Conservation (phyloP, 164 flowering plant species). For the Berberis vulgaris region DNA sequence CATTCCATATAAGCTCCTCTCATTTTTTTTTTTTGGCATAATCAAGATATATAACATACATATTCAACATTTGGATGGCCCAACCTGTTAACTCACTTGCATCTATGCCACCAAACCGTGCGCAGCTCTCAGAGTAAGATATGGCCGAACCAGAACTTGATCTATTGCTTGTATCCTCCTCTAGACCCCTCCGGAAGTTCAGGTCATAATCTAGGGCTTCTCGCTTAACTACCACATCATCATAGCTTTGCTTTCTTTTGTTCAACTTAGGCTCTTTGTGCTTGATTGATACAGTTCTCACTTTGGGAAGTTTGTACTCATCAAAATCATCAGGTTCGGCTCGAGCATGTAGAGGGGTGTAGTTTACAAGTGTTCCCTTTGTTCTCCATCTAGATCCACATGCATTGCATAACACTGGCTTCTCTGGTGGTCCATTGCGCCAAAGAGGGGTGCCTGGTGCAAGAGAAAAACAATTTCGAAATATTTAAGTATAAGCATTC, state of each 20-base stretch:
- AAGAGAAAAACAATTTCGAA: too few relatives aligned
- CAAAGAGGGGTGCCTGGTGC: slow-evolving; percentile 76
- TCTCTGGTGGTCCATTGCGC: slow-evolving; percentile 92
- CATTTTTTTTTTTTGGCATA: too few relatives aligned
- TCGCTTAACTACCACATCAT: background rate
- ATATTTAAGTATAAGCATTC: too few relatives aligned
- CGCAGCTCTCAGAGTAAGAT: slow-evolving; percentile 84
- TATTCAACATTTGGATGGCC: background rate
- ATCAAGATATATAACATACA: too few relatives aligned
- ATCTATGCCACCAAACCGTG: slow-evolving; percentile 59
- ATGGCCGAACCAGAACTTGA: slow-evolving; percentile 94
- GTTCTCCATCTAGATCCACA: slow-evolving; percentile 94
- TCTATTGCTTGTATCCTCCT: slow-evolving; percentile 75
- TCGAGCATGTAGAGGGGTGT: slow-evolving; percentile 75
- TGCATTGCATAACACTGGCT: slow-evolving; percentile 87
- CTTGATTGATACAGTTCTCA: slow-evolving; percentile 25
- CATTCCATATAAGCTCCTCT: too few relatives aligned
- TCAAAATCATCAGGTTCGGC: slow-evolving; percentile 48
- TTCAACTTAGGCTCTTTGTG: slow-evolving; percentile 29
- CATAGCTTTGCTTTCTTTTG: slow-evolving; percentile 31
- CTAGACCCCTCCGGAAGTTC: slow-evolving; percentile 31
- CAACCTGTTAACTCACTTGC: slow-evolving; percentile 52
- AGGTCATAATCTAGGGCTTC: background rate
- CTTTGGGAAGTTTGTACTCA: slow-evolving; percentile 33
- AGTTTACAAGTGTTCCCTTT: slow-evolving; percentile 70